A percentile compares a stretch with the other conserved stretches of the same genome.
These are phyloP conservation scores for Fragilaria radians DNA, from an alignment of 108 stramenopile species.

Conservation along the genomic window DNA sequence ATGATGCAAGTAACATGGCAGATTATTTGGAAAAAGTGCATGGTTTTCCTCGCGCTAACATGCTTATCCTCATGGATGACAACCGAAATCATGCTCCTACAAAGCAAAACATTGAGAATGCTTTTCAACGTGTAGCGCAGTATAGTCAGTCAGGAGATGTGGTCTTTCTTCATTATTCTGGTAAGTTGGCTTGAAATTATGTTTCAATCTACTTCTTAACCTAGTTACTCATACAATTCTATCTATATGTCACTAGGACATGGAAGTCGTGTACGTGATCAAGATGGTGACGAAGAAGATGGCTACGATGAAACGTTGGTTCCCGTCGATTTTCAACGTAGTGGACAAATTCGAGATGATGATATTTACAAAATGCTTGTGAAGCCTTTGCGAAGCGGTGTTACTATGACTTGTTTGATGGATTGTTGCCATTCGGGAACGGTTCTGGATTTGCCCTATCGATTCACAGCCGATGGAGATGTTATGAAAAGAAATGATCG, in stretches of 20 bases:
- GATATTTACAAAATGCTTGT: conserved; percentile 71
- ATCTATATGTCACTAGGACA: conserved; percentile 27
- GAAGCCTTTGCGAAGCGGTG: conserved; percentile 64
- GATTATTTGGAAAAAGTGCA: conserved; percentile 65
- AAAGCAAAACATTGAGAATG: conserved; percentile 62
- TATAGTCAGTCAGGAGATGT: conserved; percentile 69
- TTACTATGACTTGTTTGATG: conserved; percentile 64
- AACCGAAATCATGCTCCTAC: conserved; percentile 60
- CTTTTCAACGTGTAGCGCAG: conserved; percentile 61
- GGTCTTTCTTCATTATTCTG: conserved; percentile 77
- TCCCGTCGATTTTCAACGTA: conserved; percentile 79
- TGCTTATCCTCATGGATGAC: conserved; percentile 91
- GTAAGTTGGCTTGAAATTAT: conserved; percentile 5
- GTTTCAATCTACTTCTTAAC: background rate
- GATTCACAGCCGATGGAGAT: conserved; percentile 61
- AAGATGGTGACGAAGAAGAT: conserved; percentile 49
- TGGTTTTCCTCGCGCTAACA: conserved; percentile 72
- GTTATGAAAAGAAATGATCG: conserved; percentile 1
- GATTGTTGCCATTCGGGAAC: conserved; percentile 76
- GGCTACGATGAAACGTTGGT: conserved; percentile 84
- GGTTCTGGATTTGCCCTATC: conserved; percentile 73
- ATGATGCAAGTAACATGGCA: conserved; percentile 68
- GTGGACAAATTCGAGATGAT: conserved; percentile 88
- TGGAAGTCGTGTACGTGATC: conserved; percentile 56
- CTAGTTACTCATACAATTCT: background rate